Evolutionary conservation across 768 basidiomycete species (phyloP).

Genomic region (Kwoniella dejecticola): DNA sequence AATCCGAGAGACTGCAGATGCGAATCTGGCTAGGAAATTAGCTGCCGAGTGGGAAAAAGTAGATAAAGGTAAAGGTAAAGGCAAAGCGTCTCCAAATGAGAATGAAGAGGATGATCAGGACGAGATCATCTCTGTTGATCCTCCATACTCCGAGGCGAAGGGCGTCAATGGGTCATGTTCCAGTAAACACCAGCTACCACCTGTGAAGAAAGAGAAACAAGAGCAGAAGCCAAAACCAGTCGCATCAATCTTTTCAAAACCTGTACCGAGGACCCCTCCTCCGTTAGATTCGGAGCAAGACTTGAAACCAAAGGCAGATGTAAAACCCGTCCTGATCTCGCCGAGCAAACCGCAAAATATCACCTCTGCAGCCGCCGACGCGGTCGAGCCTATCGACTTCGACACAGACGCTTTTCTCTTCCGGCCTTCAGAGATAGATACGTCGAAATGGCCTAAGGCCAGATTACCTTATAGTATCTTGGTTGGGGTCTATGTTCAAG

Average conservation of each 20-base stretch:
- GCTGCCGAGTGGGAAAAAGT: slow-evolving; percentile 36
- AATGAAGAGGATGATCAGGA: slow-evolving; percentile 39
- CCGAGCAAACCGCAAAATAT: slow-evolving; percentile 22
- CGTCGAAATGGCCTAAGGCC: slow-evolving; percentile 47
- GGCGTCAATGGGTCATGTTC: slow-evolving; percentile 40
- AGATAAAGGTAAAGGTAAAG: slow-evolving; percentile 58
- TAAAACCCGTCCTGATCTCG: slow-evolving; percentile 13
- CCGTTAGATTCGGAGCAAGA: slow-evolving; percentile 8
- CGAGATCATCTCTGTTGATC: slow-evolving; percentile 23
- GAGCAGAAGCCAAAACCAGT: slow-evolving; percentile 22
- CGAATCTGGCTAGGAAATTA: slow-evolving; percentile 28
- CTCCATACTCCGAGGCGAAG: slow-evolving; percentile 24
- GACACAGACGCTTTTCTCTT: slow-evolving; percentile 52
- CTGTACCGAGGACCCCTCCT: background rate
- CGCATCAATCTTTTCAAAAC: slow-evolving; percentile 21
- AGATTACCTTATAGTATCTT: slow-evolving; percentile 52
- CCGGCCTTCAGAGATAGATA: slow-evolving; percentile 32
- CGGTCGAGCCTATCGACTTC: slow-evolving; percentile 48
- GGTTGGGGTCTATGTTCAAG: slow-evolving; percentile 53
- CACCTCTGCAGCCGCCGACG: slow-evolving; percentile 33
- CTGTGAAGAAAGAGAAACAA: slow-evolving; percentile 10
- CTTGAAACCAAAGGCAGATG: slow-evolving; percentile 21
- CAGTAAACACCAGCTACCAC: slow-evolving; percentile 26
- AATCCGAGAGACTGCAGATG: slow-evolving; percentile 23
- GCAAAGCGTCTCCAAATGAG: no score